phyloP scores from a whole-genome alignment of 2,329 filamentous ascomycete species.

The Aureobasidium sp. region DNA sequence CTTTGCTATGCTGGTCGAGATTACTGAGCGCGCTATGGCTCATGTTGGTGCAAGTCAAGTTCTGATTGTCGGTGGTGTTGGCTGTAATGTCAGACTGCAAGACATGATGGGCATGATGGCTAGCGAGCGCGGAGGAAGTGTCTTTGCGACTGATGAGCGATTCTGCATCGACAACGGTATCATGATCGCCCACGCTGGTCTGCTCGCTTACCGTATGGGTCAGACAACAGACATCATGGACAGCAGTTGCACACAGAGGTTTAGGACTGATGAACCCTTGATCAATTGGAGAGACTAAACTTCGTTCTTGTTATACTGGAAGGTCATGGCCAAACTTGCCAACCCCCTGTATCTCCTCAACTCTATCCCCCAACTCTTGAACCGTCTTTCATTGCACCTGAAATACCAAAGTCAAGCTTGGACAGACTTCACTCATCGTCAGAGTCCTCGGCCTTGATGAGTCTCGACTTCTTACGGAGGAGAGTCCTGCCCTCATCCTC shows the following conservation, averaged over 20 bases:
- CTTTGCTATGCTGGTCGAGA: conserved; percentile 95
- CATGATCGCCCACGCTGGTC: conserved; percentile 96
- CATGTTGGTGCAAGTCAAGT: conserved; percentile 89
- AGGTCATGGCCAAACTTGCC: neutral
- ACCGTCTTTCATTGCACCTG: neutral
- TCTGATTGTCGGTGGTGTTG: conserved; percentile 89
- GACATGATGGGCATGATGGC: conserved; percentile 99
- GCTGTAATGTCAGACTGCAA: conserved; percentile 88
- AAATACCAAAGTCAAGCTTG: neutral
- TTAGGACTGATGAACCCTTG: conserved; percentile 42
- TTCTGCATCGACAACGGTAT: conserved; percentile 99
- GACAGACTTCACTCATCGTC: conserved; percentile 11
- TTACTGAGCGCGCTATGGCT: conserved; percentile 96
- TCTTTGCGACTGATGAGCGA: conserved; percentile 91
- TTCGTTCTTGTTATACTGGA: neutral
- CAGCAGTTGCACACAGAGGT: conserved; percentile 56
- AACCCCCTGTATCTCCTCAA: neutral
- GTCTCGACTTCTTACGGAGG: neutral
- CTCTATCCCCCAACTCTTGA: neutral
- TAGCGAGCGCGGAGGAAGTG: conserved; percentile 72
- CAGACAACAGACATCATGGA: conserved; percentile 69
- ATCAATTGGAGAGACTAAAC: conserved; percentile 40
- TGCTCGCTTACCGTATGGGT: conserved; percentile 76
- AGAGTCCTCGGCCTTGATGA: conserved; percentile 4
- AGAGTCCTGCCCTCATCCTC: neutral